These are phyloP conservation scores for Gentiana macrophylla DNA, from an alignment of 257 asterid species.

Conservation along the genomic window DNA sequence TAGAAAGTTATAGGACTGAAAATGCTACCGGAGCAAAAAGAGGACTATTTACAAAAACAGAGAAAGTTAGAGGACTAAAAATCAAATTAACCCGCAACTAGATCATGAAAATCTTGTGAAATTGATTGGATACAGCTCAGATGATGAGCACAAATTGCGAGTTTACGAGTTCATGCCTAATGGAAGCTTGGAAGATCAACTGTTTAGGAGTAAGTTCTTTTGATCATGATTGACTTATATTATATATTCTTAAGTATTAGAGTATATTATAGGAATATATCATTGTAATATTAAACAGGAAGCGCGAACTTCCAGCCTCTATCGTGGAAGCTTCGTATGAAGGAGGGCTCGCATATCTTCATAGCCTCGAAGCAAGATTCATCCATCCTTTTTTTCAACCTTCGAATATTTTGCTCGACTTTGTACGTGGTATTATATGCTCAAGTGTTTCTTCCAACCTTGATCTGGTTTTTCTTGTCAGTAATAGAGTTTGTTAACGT, in stretches of 20 bases:
- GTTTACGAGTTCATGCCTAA: conserved; percentile 40
- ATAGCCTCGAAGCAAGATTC: conserved; percentile 33
- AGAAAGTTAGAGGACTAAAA: too few species aligned
- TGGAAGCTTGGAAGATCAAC: conserved; percentile 41
- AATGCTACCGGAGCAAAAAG: too few species aligned
- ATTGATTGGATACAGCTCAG: conserved; percentile 35
- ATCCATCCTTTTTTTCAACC: conserved; percentile 35
- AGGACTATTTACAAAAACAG: too few species aligned
- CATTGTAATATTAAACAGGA: conserved; percentile 17
- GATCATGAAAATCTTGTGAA: conserved; percentile 36
- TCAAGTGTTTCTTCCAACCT: neutral
- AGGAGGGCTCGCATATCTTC: conserved; percentile 38
- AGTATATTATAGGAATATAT: neutral
- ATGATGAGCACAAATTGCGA: conserved; percentile 33
- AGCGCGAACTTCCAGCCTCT: conserved; percentile 34
- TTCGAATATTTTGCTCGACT: conserved; percentile 33
- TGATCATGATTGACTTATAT: neutral
- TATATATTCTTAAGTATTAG: neutral
- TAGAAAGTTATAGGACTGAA: too few species aligned
- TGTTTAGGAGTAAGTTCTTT: conserved; percentile 30
- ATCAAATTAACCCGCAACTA: too few species aligned
- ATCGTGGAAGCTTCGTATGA: conserved; percentile 36
- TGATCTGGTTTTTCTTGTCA: conserved; percentile 1
- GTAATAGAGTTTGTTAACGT: neutral
- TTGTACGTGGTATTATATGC: conserved; percentile 16